phyloP scores from a whole-genome alignment of 2,329 filamentous ascomycete genomes.

The Aspergillus flavus region DNA sequence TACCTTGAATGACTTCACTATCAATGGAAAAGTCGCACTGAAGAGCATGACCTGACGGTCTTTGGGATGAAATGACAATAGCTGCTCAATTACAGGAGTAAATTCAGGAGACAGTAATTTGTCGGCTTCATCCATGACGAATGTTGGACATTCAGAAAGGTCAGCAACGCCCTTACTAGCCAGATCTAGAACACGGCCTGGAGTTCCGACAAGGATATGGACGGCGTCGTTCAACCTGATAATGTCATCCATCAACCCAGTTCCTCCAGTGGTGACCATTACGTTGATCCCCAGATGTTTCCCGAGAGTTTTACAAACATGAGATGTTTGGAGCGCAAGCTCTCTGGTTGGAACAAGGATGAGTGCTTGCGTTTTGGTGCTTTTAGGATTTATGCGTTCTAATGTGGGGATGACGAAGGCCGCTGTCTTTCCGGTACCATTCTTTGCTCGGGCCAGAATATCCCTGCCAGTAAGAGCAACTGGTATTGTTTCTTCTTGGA shows the following conservation, averaged over 20 bases:
- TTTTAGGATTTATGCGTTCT: slow-evolving; percentile 95
- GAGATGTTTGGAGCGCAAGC: slow-evolving; percentile 95
- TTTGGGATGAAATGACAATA: slow-evolving; percentile 92
- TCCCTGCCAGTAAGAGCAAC: slow-evolving; percentile 94
- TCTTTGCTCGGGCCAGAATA: slow-evolving; percentile 94
- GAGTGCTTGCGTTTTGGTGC: slow-evolving; percentile 92
- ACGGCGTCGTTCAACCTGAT: slow-evolving; percentile 91
- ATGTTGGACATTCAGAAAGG: slow-evolving; percentile 92
- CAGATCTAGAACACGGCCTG: slow-evolving; percentile 92
- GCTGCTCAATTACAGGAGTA: slow-evolving; percentile 94
- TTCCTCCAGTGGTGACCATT: slow-evolving; percentile 98
- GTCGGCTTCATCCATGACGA: slow-evolving; percentile 99
- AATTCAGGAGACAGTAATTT: slow-evolving; percentile 97
- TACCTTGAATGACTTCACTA: slow-evolving; percentile 90
- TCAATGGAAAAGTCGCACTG: slow-evolving; percentile 94
- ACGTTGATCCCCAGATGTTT: slow-evolving; percentile 97
- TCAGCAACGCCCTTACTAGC: slow-evolving; percentile 96
- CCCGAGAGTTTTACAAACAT: slow-evolving; percentile 97
- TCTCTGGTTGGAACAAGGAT: slow-evolving; percentile 97
- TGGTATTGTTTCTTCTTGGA: slow-evolving; percentile 98
- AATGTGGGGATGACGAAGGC: slow-evolving; percentile 96
- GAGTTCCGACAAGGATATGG: slow-evolving; percentile 96
- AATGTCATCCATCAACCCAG: slow-evolving; percentile 93
- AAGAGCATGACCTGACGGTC: slow-evolving; percentile 99
- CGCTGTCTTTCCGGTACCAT: slow-evolving; percentile 97